A percentile compares a stretch with the other conserved stretches of the same genome.
Evolutionary conservation across 768 basidiomycete genomes (phyloP).

Genomic region (Lentinus tigrinus): DNA sequence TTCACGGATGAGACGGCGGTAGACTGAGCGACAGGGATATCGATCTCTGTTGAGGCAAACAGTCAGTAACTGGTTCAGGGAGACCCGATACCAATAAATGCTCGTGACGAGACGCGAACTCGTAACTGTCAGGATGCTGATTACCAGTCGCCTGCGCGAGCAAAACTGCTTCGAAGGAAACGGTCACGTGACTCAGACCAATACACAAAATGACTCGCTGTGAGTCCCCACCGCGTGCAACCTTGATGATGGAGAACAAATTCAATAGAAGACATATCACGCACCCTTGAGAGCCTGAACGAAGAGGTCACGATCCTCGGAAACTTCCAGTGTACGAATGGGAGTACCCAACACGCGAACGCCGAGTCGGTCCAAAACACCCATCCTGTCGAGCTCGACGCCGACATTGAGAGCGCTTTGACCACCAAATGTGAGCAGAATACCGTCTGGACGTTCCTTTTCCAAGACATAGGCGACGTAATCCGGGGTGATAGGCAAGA

Average conservation of each 20-base stretch:
- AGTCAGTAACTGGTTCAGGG: background rate
- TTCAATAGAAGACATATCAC: slow-evolving; percentile 17
- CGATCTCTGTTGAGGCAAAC: slow-evolving; percentile 67
- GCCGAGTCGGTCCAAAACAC: slow-evolving; percentile 87
- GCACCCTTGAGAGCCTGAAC: slow-evolving; percentile 93
- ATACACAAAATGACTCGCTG: background rate
- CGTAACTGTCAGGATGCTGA: too few relatives aligned
- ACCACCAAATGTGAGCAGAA: slow-evolving; percentile 96
- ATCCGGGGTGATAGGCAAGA: slow-evolving; percentile 92
- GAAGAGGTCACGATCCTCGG: slow-evolving; percentile 96
- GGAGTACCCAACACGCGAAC: slow-evolving; percentile 94
- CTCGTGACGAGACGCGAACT: too few relatives aligned
- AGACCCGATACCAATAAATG: too few relatives aligned
- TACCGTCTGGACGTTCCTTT: slow-evolving; percentile 97
- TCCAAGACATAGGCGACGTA: slow-evolving; percentile 99
- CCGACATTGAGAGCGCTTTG: slow-evolving; percentile 98
- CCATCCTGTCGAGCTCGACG: slow-evolving; percentile 95
- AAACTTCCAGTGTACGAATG: slow-evolving; percentile 90
- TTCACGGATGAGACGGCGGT: slow-evolving; percentile 96
- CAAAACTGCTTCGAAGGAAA: background rate
- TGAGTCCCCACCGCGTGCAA: background rate
- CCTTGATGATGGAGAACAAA: background rate
- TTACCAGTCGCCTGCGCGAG: too few relatives aligned
- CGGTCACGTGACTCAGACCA: background rate
- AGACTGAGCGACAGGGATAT: slow-evolving; percentile 93